Base-by-base conservation (phyloP, 202 grass and related monocot genomes). In the Bolboschoenoplectus hybrid region DNA sequence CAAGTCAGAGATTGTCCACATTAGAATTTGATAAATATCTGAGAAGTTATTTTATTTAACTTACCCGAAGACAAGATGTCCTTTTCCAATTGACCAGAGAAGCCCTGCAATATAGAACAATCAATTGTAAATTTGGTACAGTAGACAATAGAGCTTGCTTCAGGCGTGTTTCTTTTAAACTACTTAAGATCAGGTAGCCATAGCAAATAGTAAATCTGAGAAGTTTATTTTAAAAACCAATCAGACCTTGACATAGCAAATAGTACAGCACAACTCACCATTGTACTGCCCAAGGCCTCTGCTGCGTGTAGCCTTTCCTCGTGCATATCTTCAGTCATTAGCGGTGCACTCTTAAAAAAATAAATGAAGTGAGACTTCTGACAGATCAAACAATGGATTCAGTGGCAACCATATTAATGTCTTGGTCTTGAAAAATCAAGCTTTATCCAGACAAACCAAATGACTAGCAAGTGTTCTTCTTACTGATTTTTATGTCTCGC, bases 261-360 rank as follows among this genome's bases (percentile, higher is more conserved):
- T 64, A 63, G 7, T 82, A 79, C 41, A 85, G 80, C 34, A 53
- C 56, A 69, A 92, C 91, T 94, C 91, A 96, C 96, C 87, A 87
- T 78, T 80, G 91, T 88, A 86, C 80, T 90, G 43, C 96, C 91
- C 87, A 96, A 92, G 89, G 91, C 91, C 85, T 95, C 93, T 50
- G 85, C 96, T 83, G 96, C 96, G 63, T 91, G 91, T 67, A 98
- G 74, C 80, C 96, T 94, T 92, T 98, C 93, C 93, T 98, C 96
- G 85, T 98, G 96, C 96, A 98, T 98, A 88, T 98, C 91, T 92
- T 98, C 96, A 45, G 96, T 96, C 96, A 98, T 94, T 90, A 98
- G 85, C 72, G 90, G 93, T 84, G 93, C 90, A 91, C 93, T 89
- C 96, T 98, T 91, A 82, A 86, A 87, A 90, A 16, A 61, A 62